Evolutionary conservation across 1,284 basidiomycete genomes (phyloP).

Genomic region (Pascua guehoae): DNA sequence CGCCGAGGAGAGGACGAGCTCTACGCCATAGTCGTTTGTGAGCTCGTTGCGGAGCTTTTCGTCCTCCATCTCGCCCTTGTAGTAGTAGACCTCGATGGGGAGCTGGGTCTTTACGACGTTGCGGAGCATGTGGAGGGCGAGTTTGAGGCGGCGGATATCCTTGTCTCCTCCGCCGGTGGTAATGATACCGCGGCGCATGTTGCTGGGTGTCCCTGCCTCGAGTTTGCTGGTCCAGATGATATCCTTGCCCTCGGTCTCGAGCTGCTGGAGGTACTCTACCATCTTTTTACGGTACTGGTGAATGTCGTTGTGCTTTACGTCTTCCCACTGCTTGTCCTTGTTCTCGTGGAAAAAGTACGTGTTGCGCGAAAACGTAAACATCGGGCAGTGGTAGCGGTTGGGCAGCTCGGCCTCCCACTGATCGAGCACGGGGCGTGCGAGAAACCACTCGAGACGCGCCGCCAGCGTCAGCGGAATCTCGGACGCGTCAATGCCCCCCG

Average conservation of each 20-base stretch:
- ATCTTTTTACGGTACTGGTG: constrained; percentile 40
- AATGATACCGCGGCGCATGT: constrained; percentile 47
- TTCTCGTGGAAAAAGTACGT: constrained; percentile 47
- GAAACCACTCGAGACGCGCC: constrained; percentile 31
- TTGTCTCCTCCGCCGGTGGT: constrained; percentile 50
- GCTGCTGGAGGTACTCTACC: constrained; percentile 41
- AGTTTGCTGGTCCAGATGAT: constrained; percentile 47
- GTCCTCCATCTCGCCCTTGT: constrained; percentile 48
- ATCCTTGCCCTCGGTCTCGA: constrained; percentile 39
- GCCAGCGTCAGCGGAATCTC: constrained; percentile 36
- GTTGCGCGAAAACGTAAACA: constrained; percentile 43
- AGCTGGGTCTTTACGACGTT: constrained; percentile 45
- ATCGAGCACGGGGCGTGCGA: constrained; percentile 36
- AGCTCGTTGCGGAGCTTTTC: constrained; percentile 31
- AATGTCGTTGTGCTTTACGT: constrained; percentile 38
- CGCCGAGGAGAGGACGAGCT: constrained; percentile 23
- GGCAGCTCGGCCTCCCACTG: constrained; percentile 44
- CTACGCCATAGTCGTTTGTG: constrained; percentile 29
- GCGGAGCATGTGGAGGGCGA: constrained; percentile 47
- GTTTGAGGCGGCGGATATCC: constrained; percentile 41
- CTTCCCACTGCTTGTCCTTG: constrained; percentile 44
- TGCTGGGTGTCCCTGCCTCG: constrained; percentile 27
- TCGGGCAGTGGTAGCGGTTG: constrained; percentile 38
- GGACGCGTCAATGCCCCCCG: constrained; percentile 32
- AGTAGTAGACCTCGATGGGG: constrained; percentile 52